These are phyloP conservation scores for Glycine latifolia DNA, from an alignment of 306 rosid species.

Conservation along the genomic window DNA sequence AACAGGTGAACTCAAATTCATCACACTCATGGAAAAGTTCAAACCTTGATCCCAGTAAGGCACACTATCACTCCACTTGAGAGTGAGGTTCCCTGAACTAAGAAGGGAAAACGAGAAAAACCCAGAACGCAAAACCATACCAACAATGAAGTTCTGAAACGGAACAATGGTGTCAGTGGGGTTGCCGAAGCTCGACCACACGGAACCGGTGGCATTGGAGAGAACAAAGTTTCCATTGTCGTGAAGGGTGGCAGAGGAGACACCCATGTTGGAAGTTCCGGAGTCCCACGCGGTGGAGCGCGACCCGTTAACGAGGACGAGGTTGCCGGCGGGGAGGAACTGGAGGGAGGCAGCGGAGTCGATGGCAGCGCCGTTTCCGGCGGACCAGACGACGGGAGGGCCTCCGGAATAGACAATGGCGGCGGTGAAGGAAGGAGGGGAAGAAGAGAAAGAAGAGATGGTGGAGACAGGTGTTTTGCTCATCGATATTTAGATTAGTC, in stretches of 20 bases:
- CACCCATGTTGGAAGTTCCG: slow-evolving; percentile 61
- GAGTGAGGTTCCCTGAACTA: slow-evolving; percentile 62
- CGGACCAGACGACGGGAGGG: slow-evolving; percentile 68
- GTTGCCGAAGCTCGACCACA: slow-evolving; percentile 79
- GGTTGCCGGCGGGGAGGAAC: slow-evolving; percentile 64
- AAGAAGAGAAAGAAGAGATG: background rate
- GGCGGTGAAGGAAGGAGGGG: slow-evolving; percentile 62
- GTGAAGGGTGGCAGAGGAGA: too few relatives aligned
- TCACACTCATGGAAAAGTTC: slow-evolving; percentile 49
- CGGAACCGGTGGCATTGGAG: slow-evolving; percentile 46
- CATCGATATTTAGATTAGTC: too few relatives aligned
- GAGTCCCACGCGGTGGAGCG: slow-evolving; percentile 67
- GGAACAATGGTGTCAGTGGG: slow-evolving; percentile 72
- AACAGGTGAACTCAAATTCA: slow-evolving; percentile 61
- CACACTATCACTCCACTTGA: slow-evolving; percentile 59
- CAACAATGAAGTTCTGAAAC: slow-evolving; percentile 57
- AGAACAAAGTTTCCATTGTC: slow-evolving; percentile 71
- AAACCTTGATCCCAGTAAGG: slow-evolving; percentile 67
- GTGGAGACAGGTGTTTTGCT: too few relatives aligned
- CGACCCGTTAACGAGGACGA: slow-evolving; percentile 67
- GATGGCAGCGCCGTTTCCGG: slow-evolving; percentile 50
- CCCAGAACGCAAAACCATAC: slow-evolving; percentile 67
- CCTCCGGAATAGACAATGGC: slow-evolving; percentile 61
- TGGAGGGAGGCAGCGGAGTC: slow-evolving; percentile 62
- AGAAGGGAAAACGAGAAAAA: slow-evolving; percentile 57